Evolutionary conservation across 768 basidiomycete species (phyloP).

Genomic region (Trametes punicea): DNA sequence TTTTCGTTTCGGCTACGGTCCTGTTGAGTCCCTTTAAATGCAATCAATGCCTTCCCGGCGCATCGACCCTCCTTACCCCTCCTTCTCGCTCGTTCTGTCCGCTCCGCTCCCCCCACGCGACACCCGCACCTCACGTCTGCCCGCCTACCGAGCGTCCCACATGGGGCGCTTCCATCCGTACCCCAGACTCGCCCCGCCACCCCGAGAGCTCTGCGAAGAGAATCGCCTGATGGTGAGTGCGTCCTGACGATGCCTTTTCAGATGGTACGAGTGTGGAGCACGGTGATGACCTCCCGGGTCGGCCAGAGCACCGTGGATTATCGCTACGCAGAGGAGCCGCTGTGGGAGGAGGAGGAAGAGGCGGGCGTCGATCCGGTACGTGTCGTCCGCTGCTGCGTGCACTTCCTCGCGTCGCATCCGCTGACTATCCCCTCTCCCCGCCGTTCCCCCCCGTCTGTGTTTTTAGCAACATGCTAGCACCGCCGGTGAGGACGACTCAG

Average conservation of each 20-base stretch:
- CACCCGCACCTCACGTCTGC: not conserved
- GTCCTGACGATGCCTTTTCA: not conserved
- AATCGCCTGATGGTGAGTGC: not conserved
- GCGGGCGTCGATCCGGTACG: not conserved
- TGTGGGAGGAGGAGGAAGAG: not conserved
- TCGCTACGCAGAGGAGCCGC: not conserved
- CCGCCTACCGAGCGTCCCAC: conserved; percentile 4
- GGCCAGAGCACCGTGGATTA: conserved; percentile 9
- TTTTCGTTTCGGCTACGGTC: no score
- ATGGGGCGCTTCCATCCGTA: conserved; percentile 10
- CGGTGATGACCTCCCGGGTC: not conserved
- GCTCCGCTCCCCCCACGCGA: not conserved
- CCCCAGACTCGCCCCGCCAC: not conserved
- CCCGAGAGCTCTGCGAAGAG: not conserved
- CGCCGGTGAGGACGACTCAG: no score
- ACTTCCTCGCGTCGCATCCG: no score
- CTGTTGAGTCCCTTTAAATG: not conserved
- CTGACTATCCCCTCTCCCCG: no score
- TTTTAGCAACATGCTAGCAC: no score
- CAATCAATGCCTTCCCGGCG: conserved; percentile 4
- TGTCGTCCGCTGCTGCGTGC: no score
- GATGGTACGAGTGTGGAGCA: not conserved
- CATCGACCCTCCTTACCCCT: conserved; percentile 12
- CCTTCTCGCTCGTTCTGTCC: not conserved
- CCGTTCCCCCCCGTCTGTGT: no score